A percentile compares a stretch with the other conserved stretches of the same genome.
Conservation (phyloP, 164 flowering plant species). For the Berberis thunbergii region DNA sequence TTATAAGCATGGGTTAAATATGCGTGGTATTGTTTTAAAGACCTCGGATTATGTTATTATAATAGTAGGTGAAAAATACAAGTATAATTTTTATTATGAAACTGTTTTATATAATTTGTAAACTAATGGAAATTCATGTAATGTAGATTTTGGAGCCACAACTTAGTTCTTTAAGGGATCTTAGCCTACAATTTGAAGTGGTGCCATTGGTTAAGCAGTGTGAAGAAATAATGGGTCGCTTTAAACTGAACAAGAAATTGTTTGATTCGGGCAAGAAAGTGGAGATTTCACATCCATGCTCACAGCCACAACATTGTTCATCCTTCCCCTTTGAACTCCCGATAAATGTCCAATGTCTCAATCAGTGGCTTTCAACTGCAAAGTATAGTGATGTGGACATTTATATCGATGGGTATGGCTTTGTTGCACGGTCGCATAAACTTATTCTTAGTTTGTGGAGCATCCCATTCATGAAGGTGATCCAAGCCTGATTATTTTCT, state of each 20-base stretch:
- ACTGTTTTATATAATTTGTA: background rate
- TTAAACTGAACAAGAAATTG: conserved; percentile 53
- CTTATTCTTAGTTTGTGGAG: conserved; percentile 84
- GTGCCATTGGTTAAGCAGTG: conserved; percentile 62
- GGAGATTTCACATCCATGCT: conserved; percentile 53
- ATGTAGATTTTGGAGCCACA: conserved; percentile 58
- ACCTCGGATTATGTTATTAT: no score
- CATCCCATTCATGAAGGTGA: conserved; percentile 77
- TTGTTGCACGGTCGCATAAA: conserved; percentile 53
- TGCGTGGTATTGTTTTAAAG: no score
- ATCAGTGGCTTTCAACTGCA: conserved; percentile 35
- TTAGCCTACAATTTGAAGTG: conserved; percentile 64
- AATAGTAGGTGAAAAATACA: no score
- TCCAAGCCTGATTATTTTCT: background rate
- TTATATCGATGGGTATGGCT: conserved; percentile 50
- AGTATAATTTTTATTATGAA: no score
- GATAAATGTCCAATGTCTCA: conserved; percentile 37
- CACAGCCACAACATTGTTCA: conserved; percentile 30
- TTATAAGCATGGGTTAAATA: no score
- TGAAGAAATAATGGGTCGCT: conserved; percentile 55
- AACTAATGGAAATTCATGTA: background rate
- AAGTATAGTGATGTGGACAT: conserved; percentile 60
- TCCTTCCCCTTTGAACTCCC: conserved; percentile 57
- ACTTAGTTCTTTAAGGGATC: conserved; percentile 50
- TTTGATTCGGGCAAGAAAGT: conserved; percentile 61